Base-by-base conservation (phyloP, 1,284 basidiomycete species). In the Schizopora paradoxa region DNA sequence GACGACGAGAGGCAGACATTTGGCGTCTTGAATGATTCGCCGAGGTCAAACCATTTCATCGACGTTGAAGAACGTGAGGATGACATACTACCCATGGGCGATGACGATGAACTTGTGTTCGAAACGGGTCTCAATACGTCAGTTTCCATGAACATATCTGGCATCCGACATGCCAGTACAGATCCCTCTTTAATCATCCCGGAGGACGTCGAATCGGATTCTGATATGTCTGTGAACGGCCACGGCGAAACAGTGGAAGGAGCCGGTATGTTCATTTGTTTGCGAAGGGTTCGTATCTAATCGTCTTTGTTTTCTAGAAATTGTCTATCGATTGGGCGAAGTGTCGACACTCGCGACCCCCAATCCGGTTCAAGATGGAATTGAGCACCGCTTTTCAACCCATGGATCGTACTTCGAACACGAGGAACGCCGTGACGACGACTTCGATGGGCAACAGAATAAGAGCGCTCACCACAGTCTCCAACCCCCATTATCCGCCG, bases 161-260 rank as follows among this genome's bases (percentile, higher is more conserved):
- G 59, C 47, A 66, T 52, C 6, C 53, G 22, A 27, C 49, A 5
- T 49, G 39, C 43, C 49, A 57, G 21, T 53, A 56, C 36, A 44
- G 52, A 43, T 51, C 62, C 66, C 1, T 40, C 53, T 0, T 58
- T 61, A 6, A 69, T 66, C 22, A 65, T 86, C 10, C 80, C 83
- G 0, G 82, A 85, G 57, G 84, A 87, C 54, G 69, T 85, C 2
- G 69, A 73, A 45, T 80, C 77, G 18, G 78, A 75, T 6, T 62
- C 73, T 29, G 68, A 72, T 6, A 76, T 75, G 0, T 80, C 77
- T 5, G 65, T 71, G 6, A 58, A 70, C 2, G 62, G 62, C 31
- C 70, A 76, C 38, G 66, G 65, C 3, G 73, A 74, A 18, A 53
- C 59, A 8, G 63, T 64, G 53, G 71, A 80, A 80, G 48, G 61